Percentiles rank a stretch among this genome's conserved stretches.
Conservation (phyloP, 768 basidiomycete genomes). For the Boletellus sp. region DNA sequence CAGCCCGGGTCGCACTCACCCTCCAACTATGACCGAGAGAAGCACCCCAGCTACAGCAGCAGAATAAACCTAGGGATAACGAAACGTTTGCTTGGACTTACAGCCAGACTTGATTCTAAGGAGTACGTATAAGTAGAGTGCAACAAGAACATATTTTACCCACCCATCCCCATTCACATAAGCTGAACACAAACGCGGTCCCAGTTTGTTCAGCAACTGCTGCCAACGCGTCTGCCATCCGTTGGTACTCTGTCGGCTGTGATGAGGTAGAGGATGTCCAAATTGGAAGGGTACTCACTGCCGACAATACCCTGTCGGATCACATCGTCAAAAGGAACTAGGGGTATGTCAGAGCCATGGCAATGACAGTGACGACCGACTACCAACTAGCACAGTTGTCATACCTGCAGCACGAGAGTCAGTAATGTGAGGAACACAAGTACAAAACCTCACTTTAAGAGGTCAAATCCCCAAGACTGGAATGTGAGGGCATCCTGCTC, state of each 20-base stretch:
- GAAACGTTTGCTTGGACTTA: slow-evolving; percentile 40
- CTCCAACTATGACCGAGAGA: slow-evolving; percentile 40
- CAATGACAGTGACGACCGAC: not conserved
- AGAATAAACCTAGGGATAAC: not conserved
- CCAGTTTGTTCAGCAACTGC: slow-evolving; percentile 43
- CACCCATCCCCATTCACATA: slow-evolving; percentile 69
- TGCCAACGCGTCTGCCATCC: slow-evolving; percentile 57
- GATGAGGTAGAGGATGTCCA: not conserved
- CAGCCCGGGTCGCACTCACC: slow-evolving; percentile 27
- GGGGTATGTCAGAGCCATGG: not conserved
- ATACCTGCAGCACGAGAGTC: slow-evolving; percentile 38
- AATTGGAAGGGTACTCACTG: slow-evolving; percentile 35
- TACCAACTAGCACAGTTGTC: slow-evolving; percentile 55
- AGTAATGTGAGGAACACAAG: not conserved
- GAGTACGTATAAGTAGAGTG: not conserved
- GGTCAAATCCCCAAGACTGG: slow-evolving; percentile 60
- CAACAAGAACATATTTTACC: slow-evolving; percentile 16
- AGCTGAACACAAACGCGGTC: slow-evolving; percentile 54
- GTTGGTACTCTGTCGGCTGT: slow-evolving; percentile 44
- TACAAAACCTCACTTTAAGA: slow-evolving; percentile 47
- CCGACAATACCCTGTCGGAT: slow-evolving; percentile 52
- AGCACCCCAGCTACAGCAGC: slow-evolving; percentile 32
- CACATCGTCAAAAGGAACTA: slow-evolving; percentile 55
- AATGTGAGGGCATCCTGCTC: slow-evolving; percentile 56
- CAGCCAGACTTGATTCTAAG: slow-evolving; percentile 56